phyloP scores from a whole-genome alignment of 441 rosid genomes.

The Gossypium schwendimanii region DNA sequence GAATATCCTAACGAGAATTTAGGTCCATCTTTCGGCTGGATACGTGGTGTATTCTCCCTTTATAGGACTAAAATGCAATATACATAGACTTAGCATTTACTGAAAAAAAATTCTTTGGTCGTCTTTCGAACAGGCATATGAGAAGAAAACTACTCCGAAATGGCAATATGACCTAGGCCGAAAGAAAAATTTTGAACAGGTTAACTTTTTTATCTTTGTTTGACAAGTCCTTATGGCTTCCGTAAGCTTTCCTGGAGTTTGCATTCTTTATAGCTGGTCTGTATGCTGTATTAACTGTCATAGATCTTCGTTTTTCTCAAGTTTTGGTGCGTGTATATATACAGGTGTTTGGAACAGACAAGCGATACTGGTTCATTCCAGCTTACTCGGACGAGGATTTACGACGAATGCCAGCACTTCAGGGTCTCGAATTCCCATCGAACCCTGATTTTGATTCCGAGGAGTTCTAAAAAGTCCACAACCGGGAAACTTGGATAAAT shows the following conservation, averaged over 20 bases:
- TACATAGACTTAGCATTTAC: not conserved
- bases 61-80: not conserved
- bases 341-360: conserved; percentile 72
- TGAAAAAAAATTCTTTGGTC: conserved; percentile 5
- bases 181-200: conserved; percentile 79
- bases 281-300: not conserved
- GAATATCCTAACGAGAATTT: not conserved
- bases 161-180: conserved; percentile 81
- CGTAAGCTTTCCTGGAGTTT: not conserved
- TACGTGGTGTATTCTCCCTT: not conserved
- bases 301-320: not conserved
- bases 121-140: conserved; percentile 59
- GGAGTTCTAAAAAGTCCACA: conserved; percentile 32
- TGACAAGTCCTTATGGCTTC: not conserved
- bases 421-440: conserved; percentile 73
- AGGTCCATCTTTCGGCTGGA: not conserved
- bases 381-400: conserved; percentile 65
- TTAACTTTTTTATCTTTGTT: conserved; percentile 10
- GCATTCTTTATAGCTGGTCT: not conserved
- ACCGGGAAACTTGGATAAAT: conserved; percentile 8
- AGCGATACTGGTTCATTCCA: conserved; percentile 62
- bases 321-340: conserved; percentile 5
- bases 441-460: conserved; percentile 65
- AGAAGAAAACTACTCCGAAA: conserved; percentile 67
- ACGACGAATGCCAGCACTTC: conserved; percentile 62